Percentiles rank a stretch among this genome's conserved stretches.
Conservation (phyloP, 2,329 filamentous ascomycete genomes). For the Neurospora crassa region DNA sequence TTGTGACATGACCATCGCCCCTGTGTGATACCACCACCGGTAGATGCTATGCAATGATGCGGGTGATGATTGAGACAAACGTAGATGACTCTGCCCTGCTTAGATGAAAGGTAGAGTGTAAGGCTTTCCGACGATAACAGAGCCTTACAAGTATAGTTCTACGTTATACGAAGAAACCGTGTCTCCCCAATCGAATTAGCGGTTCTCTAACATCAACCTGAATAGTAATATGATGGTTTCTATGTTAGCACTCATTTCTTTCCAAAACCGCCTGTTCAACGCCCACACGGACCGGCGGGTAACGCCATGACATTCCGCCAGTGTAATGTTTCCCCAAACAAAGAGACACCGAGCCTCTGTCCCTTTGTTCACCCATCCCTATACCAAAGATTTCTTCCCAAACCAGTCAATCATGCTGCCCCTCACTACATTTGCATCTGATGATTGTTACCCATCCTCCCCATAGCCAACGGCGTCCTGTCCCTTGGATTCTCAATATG, state of each 20-base stretch:
- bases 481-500: constrained; percentile 45
- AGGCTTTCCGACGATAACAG: neutral
- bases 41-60: neutral
- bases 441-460: constrained; percentile 7
- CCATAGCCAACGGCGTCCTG: constrained; percentile 30
- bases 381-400: neutral
- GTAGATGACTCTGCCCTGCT: neutral
- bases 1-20: neutral
- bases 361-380: neutral
- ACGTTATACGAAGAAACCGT: neutral
- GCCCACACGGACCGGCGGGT: neutral
- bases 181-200: neutral
- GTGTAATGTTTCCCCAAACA: neutral
- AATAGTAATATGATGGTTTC: neutral
- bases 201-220: neutral
- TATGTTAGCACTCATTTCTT: neutral
- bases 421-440: neutral
- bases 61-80: neutral
- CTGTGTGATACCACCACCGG: neutral
- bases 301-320: neutral
- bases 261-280: neutral
- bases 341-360: neutral
- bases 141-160: neutral
- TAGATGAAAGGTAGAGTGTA: neutral
- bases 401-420: neutral